A percentile compares a stretch with the other conserved stretches of the same genome.
Conservation (phyloP, 2,329 filamentous ascomycete genomes). For the Coniochaeta pulveracea region DNA sequence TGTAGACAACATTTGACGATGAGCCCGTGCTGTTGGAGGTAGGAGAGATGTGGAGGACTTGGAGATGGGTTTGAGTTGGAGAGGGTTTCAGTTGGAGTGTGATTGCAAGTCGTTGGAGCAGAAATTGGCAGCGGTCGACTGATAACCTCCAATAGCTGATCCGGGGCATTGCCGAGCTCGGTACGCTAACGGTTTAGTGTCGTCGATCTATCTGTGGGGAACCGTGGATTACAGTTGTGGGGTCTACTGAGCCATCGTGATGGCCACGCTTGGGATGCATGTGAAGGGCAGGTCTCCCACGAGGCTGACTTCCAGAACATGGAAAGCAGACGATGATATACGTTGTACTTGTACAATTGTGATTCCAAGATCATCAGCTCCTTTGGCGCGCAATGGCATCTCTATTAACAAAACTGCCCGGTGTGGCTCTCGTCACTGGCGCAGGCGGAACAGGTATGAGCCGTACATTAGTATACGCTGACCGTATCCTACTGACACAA, state of each 20-base stretch:
- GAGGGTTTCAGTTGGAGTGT: neutral
- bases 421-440: conserved; percentile 29
- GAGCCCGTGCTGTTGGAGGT: neutral
- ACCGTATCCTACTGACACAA: neutral
- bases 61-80: neutral
- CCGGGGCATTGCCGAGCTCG: neutral
- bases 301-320: too few species aligned
- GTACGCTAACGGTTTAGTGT: neutral
- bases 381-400: conserved; percentile 7
- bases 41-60: neutral
- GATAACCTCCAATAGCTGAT: neutral
- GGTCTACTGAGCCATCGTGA: too few species aligned
- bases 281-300: too few species aligned
- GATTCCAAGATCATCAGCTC: neutral
- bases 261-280: too few species aligned
- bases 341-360: neutral
- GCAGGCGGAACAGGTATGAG: conserved; percentile 31
- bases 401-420: conserved; percentile 4
- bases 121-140: neutral
- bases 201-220: too few species aligned
- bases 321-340: neutral
- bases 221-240: too few species aligned
- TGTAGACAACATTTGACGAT: neutral
- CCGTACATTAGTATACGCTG: too few species aligned
- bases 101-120: conserved; percentile 1